Conservation (phyloP, 2,329 filamentous ascomycete species). For the Arthroderma sp. region DNA sequence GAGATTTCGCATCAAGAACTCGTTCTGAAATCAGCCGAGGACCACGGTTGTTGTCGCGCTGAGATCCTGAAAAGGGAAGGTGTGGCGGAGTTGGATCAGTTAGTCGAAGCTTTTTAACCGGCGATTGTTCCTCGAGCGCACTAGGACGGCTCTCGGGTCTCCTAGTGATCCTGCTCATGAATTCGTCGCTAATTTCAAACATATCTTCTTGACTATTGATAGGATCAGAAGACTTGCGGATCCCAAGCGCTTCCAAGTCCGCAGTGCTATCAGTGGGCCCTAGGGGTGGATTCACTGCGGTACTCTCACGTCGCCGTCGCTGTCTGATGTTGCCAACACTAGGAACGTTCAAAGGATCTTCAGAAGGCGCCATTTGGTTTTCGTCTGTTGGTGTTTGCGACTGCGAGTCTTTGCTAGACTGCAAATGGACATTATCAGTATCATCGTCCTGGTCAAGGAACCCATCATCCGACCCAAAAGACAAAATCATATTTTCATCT, state of each 20-base stretch:
- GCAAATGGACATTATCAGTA: constrained; percentile 2
- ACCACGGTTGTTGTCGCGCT: too few species aligned
- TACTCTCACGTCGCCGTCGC: too few species aligned
- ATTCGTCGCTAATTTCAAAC: constrained; percentile 23
- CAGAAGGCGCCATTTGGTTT: background rate
- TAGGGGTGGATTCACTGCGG: background rate
- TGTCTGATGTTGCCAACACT: too few species aligned
- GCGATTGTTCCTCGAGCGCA: too few species aligned
- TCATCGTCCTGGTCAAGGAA: constrained; percentile 19
- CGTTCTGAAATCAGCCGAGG: too few species aligned
- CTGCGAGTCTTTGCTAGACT: background rate
- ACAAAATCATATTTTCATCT: constrained; percentile 48
- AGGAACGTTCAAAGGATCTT: background rate
- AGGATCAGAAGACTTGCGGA: constrained; percentile 15
- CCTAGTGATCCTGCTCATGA: constrained; percentile 14
- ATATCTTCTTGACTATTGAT: constrained; percentile 17
- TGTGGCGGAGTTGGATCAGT: too few species aligned
- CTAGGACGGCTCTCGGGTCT: background rate
- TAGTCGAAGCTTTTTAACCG: too few species aligned
- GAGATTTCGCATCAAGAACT: too few species aligned
- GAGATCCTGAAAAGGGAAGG: too few species aligned
- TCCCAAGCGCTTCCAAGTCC: constrained; percentile 18
- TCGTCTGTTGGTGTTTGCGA: background rate
- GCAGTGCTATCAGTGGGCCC: background rate
- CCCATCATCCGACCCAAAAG: constrained; percentile 30